Conservation (phyloP, 202 grass and related monocot genomes). For the Elaeis oleifera region DNA sequence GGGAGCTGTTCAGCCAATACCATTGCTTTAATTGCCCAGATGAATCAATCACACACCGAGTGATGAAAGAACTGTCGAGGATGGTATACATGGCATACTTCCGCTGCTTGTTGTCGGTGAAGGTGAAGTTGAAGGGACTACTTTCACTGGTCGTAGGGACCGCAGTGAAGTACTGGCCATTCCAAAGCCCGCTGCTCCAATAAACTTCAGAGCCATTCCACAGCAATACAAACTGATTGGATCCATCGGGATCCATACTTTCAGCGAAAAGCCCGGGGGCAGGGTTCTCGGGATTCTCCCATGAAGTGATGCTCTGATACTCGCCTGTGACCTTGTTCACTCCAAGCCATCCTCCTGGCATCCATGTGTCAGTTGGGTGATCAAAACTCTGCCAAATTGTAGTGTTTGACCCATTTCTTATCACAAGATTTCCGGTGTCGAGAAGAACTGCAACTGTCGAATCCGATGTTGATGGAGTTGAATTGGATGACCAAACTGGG, state of each 20-base stretch:
- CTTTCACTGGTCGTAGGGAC: slow-evolving; percentile 24
- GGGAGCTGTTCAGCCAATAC: too few relatives aligned
- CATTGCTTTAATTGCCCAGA: too few relatives aligned
- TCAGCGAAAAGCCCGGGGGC: slow-evolving; percentile 23
- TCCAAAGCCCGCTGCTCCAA: slow-evolving; percentile 21
- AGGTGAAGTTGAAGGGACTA: slow-evolving; percentile 9
- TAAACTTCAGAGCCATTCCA: slow-evolving; percentile 28
- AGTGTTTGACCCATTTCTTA: background rate
- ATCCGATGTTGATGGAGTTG: background rate
- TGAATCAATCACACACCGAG: too few relatives aligned
- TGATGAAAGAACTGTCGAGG: too few relatives aligned
- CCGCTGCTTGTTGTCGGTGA: slow-evolving; percentile 15
- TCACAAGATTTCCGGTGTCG: slow-evolving; percentile 37
- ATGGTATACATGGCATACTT: slow-evolving; percentile 18
- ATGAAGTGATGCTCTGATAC: slow-evolving; percentile 24
- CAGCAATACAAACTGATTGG: slow-evolving; percentile 16
- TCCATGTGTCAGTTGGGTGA: background rate
- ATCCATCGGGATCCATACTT: slow-evolving; percentile 22
- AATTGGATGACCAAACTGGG: slow-evolving; percentile 31
- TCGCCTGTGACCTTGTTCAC: slow-evolving; percentile 25
- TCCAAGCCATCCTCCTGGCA: slow-evolving; percentile 26
- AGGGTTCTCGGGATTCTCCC: slow-evolving; percentile 30
- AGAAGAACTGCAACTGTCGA: slow-evolving; percentile 19
- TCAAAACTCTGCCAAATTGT: background rate
- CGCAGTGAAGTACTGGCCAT: slow-evolving; percentile 17